A percentile compares a stretch with the other conserved stretches of the same genome.
Evolutionary conservation across 352 stramenopile species (phyloP).

Genomic region (Globisporangium solare): DNA sequence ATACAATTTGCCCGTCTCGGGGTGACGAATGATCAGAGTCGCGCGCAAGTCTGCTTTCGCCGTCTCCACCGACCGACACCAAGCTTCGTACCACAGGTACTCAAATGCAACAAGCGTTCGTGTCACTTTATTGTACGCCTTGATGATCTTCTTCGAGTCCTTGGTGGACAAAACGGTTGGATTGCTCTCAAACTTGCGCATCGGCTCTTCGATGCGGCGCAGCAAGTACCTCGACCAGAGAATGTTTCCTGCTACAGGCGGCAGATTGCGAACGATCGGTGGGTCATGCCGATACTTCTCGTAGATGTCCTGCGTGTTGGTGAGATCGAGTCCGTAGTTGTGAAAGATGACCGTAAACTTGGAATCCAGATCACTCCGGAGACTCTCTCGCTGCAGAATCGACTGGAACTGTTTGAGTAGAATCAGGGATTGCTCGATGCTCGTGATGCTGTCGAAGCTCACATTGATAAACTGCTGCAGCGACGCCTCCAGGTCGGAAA

Average conservation of each 20-base stretch:
- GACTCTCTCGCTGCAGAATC: conserved; percentile 82
- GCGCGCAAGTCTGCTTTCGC: conserved; percentile 71
- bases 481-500: conserved; percentile 81
- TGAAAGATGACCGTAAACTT: conserved; percentile 92
- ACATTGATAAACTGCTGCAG: conserved; percentile 91
- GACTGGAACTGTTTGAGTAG: conserved; percentile 87
- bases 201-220: conserved; percentile 84
- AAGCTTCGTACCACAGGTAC: conserved; percentile 88
- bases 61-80: conserved; percentile 76
- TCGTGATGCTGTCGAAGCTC: conserved; percentile 86
- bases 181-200: conserved; percentile 86
- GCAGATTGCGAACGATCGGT: conserved; percentile 72
- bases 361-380: conserved; percentile 77
- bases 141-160: conserved; percentile 89
- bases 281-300: conserved; percentile 84
- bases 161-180: conserved; percentile 80
- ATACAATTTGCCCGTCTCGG: conserved; percentile 62
- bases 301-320: conserved; percentile 82
- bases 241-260: conserved; percentile 84
- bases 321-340: conserved; percentile 87
- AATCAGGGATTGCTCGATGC: conserved; percentile 82
- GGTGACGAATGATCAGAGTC: conserved; percentile 83
- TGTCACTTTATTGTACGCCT: conserved; percentile 89
- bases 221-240: conserved; percentile 82
- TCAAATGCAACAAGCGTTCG: conserved; percentile 88